A percentile compares a stretch with the other conserved stretches of the same genome.
phyloP scores from a whole-genome alignment of 2,329 filamentous ascomycete species.

The Leptodontidium sp. region DNA sequence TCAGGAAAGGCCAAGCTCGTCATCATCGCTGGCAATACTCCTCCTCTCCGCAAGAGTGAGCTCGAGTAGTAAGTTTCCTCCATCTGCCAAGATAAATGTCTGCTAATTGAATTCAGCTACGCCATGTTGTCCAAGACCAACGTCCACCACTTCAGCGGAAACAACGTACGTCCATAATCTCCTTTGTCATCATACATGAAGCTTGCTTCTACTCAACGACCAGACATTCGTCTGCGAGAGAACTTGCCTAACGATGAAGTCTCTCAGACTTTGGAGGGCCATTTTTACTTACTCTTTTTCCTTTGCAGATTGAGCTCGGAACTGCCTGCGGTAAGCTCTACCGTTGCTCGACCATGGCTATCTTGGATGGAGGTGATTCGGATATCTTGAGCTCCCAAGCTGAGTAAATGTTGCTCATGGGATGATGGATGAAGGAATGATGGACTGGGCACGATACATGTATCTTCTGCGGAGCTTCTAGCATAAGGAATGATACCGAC shows the following conservation, averaged over 20 bases:
- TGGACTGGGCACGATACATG: conserved; percentile 10
- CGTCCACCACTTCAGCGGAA: conserved; percentile 97
- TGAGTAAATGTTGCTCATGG: conserved; percentile 56
- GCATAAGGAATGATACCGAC: conserved; percentile 39
- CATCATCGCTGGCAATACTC: conserved; percentile 95
- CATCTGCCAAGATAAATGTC: neutral
- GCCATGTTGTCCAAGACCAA: conserved; percentile 91
- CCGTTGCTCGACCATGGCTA: conserved; percentile 96
- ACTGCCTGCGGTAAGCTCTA: conserved; percentile 99
- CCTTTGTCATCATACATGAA: conserved; percentile 30
- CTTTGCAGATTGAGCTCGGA: conserved; percentile 89
- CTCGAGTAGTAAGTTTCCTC: conserved; percentile 70
- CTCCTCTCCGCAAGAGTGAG: conserved; percentile 97
- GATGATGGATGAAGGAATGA: conserved; percentile 19
- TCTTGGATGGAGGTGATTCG: conserved; percentile 97
- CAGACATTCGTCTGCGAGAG: conserved; percentile 49
- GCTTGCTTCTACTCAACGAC: conserved; percentile 34
- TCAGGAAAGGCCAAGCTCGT: conserved; percentile 98
- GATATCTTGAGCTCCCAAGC: conserved; percentile 89
- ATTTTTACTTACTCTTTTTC: conserved; percentile 61
- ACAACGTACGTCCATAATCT: conserved; percentile 83
- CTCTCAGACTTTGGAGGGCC: conserved; percentile 87
- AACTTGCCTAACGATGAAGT: conserved; percentile 90
- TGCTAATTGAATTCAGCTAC: conserved; percentile 59
- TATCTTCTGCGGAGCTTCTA: conserved; percentile 31